These are phyloP conservation scores for Pelargonium myrrhifolium DNA, from an alignment of 441 rosid genomes.

Conservation along the genomic window DNA sequence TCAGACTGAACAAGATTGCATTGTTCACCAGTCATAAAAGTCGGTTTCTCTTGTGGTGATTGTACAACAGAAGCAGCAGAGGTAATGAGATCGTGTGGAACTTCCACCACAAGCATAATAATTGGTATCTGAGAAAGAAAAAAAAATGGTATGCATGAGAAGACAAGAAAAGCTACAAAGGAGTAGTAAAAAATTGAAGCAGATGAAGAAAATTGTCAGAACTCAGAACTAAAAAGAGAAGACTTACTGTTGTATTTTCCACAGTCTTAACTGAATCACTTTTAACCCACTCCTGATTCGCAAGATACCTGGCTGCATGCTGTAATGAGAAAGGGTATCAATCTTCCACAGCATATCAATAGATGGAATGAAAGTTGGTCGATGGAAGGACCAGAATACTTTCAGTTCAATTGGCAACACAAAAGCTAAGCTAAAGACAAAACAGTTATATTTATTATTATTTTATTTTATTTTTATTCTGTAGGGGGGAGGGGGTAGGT, in stretches of 20 bases:
- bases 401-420: background rate
- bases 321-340: slow-evolving; percentile 31
- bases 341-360: slow-evolving; percentile 6
- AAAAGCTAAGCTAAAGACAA: background rate
- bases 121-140: slow-evolving; percentile 67
- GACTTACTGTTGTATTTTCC: slow-evolving; percentile 92
- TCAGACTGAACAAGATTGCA: slow-evolving; percentile 38
- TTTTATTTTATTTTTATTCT: too few relatives aligned
- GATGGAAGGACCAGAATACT: background rate
- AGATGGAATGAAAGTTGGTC: background rate
- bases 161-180: slow-evolving; percentile 18
- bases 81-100: slow-evolving; percentile 68
- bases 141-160: slow-evolving; percentile 21
- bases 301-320: slow-evolving; percentile 99
- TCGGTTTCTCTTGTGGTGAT: slow-evolving; percentile 55
- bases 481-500: background rate
- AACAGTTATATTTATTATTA: too few relatives aligned
- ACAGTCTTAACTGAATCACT: slow-evolving; percentile 91
- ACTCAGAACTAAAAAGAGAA: slow-evolving; percentile 4
- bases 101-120: slow-evolving; percentile 94
- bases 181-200: slow-evolving; percentile 17
- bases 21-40: slow-evolving; percentile 35
- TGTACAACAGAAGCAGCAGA: slow-evolving; percentile 48
- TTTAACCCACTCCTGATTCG: slow-evolving; percentile 99
- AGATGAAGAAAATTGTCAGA: slow-evolving; percentile 17